Evolutionary conservation across 2,329 filamentous ascomycete species (phyloP).

Genomic region (Fusarium brachygibbosum): DNA sequence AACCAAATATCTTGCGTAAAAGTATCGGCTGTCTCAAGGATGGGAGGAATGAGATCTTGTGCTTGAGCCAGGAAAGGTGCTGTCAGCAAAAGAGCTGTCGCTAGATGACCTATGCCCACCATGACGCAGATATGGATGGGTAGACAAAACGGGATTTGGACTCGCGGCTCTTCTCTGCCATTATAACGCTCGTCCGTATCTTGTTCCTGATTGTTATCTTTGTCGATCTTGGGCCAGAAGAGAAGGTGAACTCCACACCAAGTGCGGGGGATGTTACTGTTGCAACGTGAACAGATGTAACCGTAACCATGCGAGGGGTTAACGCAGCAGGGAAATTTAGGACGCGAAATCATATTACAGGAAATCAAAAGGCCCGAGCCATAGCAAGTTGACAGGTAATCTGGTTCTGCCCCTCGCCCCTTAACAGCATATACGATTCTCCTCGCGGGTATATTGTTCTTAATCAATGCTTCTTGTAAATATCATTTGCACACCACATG

Average conservation of each 20-base stretch:
- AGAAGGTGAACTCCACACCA: conserved; percentile 1
- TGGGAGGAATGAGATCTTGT: conserved; percentile 15
- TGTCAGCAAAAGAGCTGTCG: background rate
- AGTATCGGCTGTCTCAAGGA: background rate
- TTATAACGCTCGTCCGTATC: background rate
- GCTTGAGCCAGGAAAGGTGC: background rate
- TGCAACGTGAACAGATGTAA: conserved; percentile 4
- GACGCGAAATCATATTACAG: too few species aligned
- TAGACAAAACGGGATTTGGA: fast-evolving
- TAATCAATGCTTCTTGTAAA: too few species aligned
- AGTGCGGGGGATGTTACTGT: conserved; percentile 4
- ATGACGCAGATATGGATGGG: background rate
- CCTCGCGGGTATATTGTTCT: too few species aligned
- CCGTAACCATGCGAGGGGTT: background rate
- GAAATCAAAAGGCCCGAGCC: too few species aligned
- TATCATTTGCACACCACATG: too few species aligned
- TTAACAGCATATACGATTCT: too few species aligned
- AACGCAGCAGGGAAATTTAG: too few species aligned
- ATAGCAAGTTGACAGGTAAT: too few species aligned
- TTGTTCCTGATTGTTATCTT: background rate
- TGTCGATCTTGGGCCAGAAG: conserved; percentile 14
- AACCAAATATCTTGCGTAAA: conserved; percentile 16
- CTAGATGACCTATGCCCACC: background rate
- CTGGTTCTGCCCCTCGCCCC: too few species aligned
- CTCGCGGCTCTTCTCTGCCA: fast-evolving